These are phyloP conservation scores for Aquilaria yunnanensis DNA, from an alignment of 345 rosid genomes.

Conservation along the genomic window DNA sequence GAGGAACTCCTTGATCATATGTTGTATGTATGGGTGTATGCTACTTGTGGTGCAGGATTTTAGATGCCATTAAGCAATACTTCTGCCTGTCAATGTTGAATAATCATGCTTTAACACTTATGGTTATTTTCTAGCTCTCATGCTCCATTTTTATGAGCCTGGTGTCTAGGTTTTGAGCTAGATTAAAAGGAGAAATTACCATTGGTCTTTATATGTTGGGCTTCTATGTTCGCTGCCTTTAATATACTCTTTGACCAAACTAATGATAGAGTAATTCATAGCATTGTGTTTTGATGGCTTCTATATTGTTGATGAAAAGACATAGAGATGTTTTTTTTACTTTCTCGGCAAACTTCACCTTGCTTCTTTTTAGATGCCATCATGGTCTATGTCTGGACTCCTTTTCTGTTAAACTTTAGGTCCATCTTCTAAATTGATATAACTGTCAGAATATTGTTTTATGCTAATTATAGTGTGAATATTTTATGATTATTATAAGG, in stretches of 20 bases:
- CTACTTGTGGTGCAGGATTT: slow-evolving; percentile 53
- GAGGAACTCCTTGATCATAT: no score
- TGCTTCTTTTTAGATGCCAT: slow-evolving; percentile 95
- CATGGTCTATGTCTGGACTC: slow-evolving; percentile 36
- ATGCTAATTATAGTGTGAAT: no score
- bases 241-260: slow-evolving; percentile 98
- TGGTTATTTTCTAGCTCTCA: slow-evolving; percentile 98
- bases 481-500: no score
- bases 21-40: not conserved
- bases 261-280: slow-evolving; percentile 76
- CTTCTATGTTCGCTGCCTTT: slow-evolving; percentile 99
- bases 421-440: no score
- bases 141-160: slow-evolving; percentile 98
- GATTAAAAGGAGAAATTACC: slow-evolving; percentile 22
- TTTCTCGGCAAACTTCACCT: slow-evolving; percentile 95
- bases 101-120: slow-evolving; percentile 90
- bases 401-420: no score
- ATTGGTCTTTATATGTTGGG: slow-evolving; percentile 38
- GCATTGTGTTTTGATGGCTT: slow-evolving; percentile 92
- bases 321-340: slow-evolving; percentile 99
- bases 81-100: slow-evolving; percentile 87
- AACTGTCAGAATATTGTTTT: no score
- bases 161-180: slow-evolving; percentile 95
- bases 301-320: slow-evolving; percentile 97
- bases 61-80: slow-evolving; percentile 98